A percentile compares a stretch with the other conserved stretches of the same genome.
phyloP scores from a whole-genome alignment of 23 red algal species.

The Gracilaria gracilis region DNA sequence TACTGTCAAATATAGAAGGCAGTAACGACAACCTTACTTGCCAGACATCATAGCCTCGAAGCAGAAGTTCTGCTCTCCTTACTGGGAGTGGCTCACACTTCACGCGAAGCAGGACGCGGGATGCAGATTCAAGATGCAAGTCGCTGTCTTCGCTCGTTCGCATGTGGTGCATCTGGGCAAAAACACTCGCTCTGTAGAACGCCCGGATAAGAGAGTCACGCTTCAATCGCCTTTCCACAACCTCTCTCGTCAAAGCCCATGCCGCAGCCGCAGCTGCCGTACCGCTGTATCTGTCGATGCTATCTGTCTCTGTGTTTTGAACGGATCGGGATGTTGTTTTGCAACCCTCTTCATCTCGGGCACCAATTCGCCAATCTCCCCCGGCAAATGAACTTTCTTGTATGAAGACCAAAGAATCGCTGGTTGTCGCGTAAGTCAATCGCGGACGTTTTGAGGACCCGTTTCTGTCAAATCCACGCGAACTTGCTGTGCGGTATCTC shows the following conservation, averaged over 20 bases:
- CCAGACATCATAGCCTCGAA: constrained; percentile 78
- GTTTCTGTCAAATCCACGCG: constrained; percentile 36
- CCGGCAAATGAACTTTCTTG: constrained; percentile 78
- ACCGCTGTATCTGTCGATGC: constrained; percentile 72
- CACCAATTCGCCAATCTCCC: constrained; percentile 48
- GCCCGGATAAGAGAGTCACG: constrained; percentile 80
- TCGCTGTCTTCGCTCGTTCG: constrained; percentile 59
- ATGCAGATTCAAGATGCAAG: constrained; percentile 74
- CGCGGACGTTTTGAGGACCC: constrained; percentile 54
- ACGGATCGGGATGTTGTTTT: constrained; percentile 20
- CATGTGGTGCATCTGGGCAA: constrained; percentile 64
- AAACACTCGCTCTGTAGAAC: constrained; percentile 70
- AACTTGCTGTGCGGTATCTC: constrained; percentile 27
- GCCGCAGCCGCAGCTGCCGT: constrained; percentile 78
- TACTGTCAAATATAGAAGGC: constrained; percentile 82
- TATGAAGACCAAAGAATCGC: constrained; percentile 78
- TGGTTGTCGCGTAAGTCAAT: constrained; percentile 79
- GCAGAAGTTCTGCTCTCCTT: constrained; percentile 64
- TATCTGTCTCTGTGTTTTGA: constrained; percentile 50
- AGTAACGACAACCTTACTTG: constrained; percentile 79
- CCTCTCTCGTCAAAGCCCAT: constrained; percentile 81
- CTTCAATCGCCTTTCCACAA: constrained; percentile 74
- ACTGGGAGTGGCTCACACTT: constrained; percentile 88
- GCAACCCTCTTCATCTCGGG: background rate
- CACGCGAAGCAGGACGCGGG: constrained; percentile 61